Base-by-base conservation (phyloP, 768 basidiomycete genomes). In the Calvatia gigantea region DNA sequence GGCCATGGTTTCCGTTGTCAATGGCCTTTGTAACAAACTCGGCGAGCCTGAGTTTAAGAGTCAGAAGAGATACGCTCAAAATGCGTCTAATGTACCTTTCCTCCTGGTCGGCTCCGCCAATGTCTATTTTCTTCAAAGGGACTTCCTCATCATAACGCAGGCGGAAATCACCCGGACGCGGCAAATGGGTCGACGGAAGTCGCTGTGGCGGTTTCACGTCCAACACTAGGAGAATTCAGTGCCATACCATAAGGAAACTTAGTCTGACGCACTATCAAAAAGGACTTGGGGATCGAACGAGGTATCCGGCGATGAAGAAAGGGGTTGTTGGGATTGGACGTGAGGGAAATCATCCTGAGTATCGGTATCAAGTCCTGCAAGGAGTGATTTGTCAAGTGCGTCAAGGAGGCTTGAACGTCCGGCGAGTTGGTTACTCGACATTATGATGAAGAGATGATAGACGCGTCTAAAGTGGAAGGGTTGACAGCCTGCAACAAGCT, bases 11-110 rank as follows among this genome's bases (percentile, higher is more conserved):
- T 0, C 78, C 68, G 49, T 83, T 84, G 54, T 86, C 82, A 27
- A 87, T 83, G 1, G 80, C 74, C 49, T 65, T 75, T 2, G 82
- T 79, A 2, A 87, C 83, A 56, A 87, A 87, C 41, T 85, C 82
- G 2, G 80, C 81, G 67, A 87, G 69, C 53, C 85, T 86, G 60
- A 21, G 44, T 57, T 38, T 48, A 42, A 48, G 11, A 31, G 32
- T 27, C 45, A 41, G 25, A 43, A 33, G 44, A 31, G 29, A 28
- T 17, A 35, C 6, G 11, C 15, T 14, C 45, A 56, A 41, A 3
- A n/a, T 31, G 12, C 6, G 37, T 11, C 37, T 5, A 23, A 28
- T 69, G 6, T 47, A 81, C 84, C 71, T 76, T 61, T 76, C 65
- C 45, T 73, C 69, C 61, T 87, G 85, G 62, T 85, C 84, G 0